These are phyloP conservation scores for Malassezia dermatis DNA, from an alignment of 1,284 basidiomycete species.

Conservation along the genomic window DNA sequence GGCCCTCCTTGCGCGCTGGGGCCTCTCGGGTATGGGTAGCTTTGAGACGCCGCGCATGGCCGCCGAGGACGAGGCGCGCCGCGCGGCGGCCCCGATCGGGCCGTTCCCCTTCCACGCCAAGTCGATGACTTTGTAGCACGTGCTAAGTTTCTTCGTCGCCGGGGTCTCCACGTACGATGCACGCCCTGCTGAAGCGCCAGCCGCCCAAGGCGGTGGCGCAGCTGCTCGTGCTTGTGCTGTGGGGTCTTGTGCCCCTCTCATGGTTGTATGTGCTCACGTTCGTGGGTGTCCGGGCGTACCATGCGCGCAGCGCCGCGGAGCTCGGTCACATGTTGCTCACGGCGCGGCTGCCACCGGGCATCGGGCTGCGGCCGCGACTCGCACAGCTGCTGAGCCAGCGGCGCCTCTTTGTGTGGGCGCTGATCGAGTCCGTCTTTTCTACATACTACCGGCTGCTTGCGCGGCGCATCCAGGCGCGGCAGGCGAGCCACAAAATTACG, in stretches of 20 bases:
- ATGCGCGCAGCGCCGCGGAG: not conserved
- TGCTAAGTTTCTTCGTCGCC: not conserved
- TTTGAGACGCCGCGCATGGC: conserved; percentile 49
- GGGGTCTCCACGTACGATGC: not conserved
- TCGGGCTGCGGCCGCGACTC: conserved; percentile 5
- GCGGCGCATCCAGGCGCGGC: conserved; percentile 24
- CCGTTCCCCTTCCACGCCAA: not conserved
- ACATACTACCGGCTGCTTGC: conserved; percentile 27
- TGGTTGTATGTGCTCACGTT: conserved; percentile 17
- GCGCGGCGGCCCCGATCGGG: not conserved
- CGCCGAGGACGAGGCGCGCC: not conserved
- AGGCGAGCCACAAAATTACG: conserved; percentile 21
- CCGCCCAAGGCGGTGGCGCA: conserved; percentile 22
- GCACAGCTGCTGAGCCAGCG: conserved; percentile 11
- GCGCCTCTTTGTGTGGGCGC: conserved; percentile 21
- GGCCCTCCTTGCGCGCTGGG: conserved; percentile 84
- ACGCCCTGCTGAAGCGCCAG: not conserved
- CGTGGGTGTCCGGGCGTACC: not conserved
- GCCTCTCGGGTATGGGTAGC: conserved; percentile 76
- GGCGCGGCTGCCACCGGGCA: not conserved
- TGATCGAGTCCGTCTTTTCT: conserved; percentile 30
- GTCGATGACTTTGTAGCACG: not conserved
- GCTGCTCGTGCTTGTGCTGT: conserved; percentile 24
- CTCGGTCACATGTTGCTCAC: not conserved
- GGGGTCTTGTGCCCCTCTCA: conserved; percentile 31